Base-by-base conservation (phyloP, 164 flowering plant genomes). In the Buxus sempervirens region DNA sequence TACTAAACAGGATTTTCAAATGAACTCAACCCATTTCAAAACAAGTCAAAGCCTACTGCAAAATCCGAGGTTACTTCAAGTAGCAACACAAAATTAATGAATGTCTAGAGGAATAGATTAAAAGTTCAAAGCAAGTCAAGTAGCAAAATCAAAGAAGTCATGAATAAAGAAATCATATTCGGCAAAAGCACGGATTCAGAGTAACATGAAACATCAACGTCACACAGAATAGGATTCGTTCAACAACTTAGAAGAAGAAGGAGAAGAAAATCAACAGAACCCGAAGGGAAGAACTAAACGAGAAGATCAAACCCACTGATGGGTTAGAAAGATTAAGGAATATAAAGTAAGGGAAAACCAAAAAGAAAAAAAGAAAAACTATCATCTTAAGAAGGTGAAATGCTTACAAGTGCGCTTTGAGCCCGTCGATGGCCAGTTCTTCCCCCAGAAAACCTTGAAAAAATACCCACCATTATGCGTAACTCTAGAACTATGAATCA, bases 401-500 rank as follows among this genome's bases (percentile, higher is more conserved):
- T 19, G 22, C 80, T 74, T 72, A 86, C 90, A 58, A 86, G 72
- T 2, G 87, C 83, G 72, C 90, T 86, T 58, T 83, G 90, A 27
- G 84, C 69, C 10, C 90, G 81, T 51, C 90, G 84, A 74, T 85
- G 90, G 32, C 78, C 81, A 64, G 64, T 64, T 74, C 83, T 78
- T 36, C 81, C 65, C 28, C 24, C 82, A 45, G 86, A 78, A 58
- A 86, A 80, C 59, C 81, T 84, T 1, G 91, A 87, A 72, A 87
- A 87, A 73, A 87, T 65, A 54, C 91, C 88, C 77, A 85, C 88
- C 89, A 87, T 85, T 2, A 54, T 32, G 38, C 7, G 7, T 32
- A 3, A 3, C 38, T 7, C 38, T 7, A 32, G 7, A 32, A 32
- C 38, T 32, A 32, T 65, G 1, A 45, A 45, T 10, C 51, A 45